Percentiles rank a stretch among this genome's conserved stretches.
These are phyloP conservation scores for Zangia roseola DNA, from an alignment of 768 basidiomycete genomes.

Conservation along the genomic window DNA sequence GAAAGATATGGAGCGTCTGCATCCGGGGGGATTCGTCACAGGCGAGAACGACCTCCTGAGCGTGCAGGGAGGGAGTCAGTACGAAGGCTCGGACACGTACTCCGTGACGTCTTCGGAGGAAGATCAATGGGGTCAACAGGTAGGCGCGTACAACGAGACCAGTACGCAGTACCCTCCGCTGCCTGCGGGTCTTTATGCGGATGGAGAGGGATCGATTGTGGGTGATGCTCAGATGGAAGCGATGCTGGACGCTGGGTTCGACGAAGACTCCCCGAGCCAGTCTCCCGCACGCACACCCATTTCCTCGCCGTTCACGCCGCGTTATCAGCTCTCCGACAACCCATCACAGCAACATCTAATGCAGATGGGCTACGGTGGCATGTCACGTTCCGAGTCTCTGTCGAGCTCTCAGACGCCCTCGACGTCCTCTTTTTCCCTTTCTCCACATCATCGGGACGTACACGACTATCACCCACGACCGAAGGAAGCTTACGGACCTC, in stretches of 20 bases:
- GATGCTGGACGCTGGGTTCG: slow-evolving; percentile 90
- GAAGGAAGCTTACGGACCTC: slow-evolving; percentile 44
- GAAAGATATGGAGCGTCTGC: slow-evolving; percentile 75
- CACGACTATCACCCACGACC: slow-evolving; percentile 39
- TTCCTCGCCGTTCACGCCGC: slow-evolving; percentile 39
- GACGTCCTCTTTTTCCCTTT: slow-evolving; percentile 33
- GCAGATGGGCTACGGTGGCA: slow-evolving; percentile 49
- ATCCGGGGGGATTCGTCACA: slow-evolving; percentile 64
- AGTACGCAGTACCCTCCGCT: slow-evolving; percentile 78
- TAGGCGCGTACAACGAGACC: slow-evolving; percentile 93
- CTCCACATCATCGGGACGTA: slow-evolving; percentile 24
- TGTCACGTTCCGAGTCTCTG: slow-evolving; percentile 48
- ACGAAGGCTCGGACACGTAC: slow-evolving; percentile 76
- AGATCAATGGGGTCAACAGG: slow-evolving; percentile 93
- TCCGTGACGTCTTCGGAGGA: slow-evolving; percentile 88
- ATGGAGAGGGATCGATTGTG: slow-evolving; percentile 40
- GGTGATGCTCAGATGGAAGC: slow-evolving; percentile 81
- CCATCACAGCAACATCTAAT: slow-evolving; percentile 29
- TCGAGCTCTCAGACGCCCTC: slow-evolving; percentile 25
- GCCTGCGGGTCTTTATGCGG: slow-evolving; percentile 60
- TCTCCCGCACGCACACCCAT: slow-evolving; percentile 40
- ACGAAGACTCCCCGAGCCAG: slow-evolving; percentile 51
- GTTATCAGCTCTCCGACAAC: slow-evolving; percentile 68
- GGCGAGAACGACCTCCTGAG: slow-evolving; percentile 64
- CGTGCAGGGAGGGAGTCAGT: slow-evolving; percentile 59